Conservation (phyloP, 148 eudicot species). For the Silene latifolia region DNA sequence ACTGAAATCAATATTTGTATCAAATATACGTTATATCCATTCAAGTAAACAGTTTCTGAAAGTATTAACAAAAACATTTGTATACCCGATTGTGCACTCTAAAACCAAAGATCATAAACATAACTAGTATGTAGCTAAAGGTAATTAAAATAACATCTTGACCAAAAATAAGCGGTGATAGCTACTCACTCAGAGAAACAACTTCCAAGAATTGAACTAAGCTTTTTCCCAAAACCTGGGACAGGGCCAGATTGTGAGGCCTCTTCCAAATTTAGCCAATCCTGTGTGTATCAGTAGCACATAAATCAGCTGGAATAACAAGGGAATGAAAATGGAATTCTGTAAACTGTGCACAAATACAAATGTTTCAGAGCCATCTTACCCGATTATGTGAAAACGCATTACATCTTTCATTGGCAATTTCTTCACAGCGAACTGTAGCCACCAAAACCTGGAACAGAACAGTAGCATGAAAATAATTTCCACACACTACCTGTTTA, state of each 20-base stretch:
- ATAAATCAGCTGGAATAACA: not conserved
- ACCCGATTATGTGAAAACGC: constrained; percentile 70
- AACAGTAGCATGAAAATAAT: not conserved
- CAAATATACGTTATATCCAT: too few species aligned
- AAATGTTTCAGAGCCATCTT: not conserved
- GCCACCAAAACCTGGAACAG: constrained; percentile 85
- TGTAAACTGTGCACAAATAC: not conserved
- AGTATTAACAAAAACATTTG: too few species aligned
- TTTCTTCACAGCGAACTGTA: constrained; percentile 96
- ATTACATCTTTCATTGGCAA: constrained; percentile 63
- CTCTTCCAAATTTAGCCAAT: constrained; percentile 70
- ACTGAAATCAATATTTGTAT: not conserved
- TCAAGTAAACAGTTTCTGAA: too few species aligned
- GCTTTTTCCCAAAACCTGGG: constrained; percentile 77
- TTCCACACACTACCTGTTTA: not conserved
- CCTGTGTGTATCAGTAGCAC: constrained; percentile 40
- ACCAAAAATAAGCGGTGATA: not conserved
- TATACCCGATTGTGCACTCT: too few species aligned
- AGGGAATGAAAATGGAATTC: not conserved
- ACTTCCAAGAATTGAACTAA: constrained; percentile 59
- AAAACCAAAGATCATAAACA: too few species aligned
- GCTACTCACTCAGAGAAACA: constrained; percentile 69
- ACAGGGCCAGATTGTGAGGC: constrained; percentile 57
- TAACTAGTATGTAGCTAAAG: not conserved
- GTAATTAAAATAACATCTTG: not conserved